Base-by-base conservation (phyloP, 768 basidiomycete genomes). In the Suillus ampliporus region DNA sequence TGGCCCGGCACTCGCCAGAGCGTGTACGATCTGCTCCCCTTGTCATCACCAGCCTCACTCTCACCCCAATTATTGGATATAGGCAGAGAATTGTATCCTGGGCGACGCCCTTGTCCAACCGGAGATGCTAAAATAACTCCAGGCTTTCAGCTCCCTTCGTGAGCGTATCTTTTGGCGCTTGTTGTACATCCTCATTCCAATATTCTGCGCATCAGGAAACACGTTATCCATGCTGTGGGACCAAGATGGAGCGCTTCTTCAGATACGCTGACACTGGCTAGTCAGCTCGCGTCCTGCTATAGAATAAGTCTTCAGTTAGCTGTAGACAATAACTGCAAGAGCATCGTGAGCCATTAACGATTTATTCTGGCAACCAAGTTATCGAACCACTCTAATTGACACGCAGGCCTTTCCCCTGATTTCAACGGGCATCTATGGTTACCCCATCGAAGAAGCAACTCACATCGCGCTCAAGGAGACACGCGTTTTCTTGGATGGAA, bases 161-260 rank as follows among this genome's bases (percentile, higher is more conserved):
- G 61, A 66, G 89, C 83, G 47, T n/a, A 35, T 11, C 21, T 34
- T 56, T 60, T 17, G 17, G 10, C 23, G 23, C 17, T 40, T 17
- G 1, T 38, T 26, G 17, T 40, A 9, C 17, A 5, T 28, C 17
- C 6, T 56, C 17, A 40, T 40, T 56, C 17, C 40, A 40, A 19
- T 26, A 56, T 21, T 28, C 38, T 13, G 17, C 23, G 6, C 38
- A 15, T 54, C 65, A 91, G 92, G 41, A 82, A 83, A 41, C 81
- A 89, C 70, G 80, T 95, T 62, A 91, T 95, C 46, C 93, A 94
- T 68, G 83, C 93, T 4, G 93, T 94, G 17, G 93, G 93, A 13
- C 93, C 93, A 0, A 73, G 91, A 1, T 93, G 90, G 57, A 28
- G 72, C 71, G 80, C 79, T 5, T 60, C 68, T 3, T 61, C 66